These are phyloP conservation scores for Tardiomyces digboiensis DNA, from an alignment of 1,139 yeast genomes.

Conservation along the genomic window DNA sequence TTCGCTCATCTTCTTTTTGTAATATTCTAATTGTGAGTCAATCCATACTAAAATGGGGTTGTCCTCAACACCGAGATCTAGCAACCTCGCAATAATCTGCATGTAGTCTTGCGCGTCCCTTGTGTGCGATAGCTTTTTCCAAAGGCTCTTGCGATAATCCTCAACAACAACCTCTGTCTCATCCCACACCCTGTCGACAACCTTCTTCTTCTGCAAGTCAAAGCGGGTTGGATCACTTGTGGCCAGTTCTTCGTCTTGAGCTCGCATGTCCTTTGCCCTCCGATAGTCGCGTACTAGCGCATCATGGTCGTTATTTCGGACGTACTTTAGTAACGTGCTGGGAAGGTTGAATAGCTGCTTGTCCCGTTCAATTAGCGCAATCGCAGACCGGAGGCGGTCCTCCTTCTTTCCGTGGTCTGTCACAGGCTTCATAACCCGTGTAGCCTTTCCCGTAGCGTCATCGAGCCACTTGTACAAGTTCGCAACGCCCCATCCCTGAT, in stretches of 20 bases:
- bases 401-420: conserved; percentile 54
- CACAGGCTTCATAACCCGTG: conserved; percentile 68
- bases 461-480: conserved; percentile 22
- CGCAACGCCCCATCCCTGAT: conserved; percentile 26
- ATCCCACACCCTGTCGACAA: conserved; percentile 48
- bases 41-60: conserved; percentile 63
- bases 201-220: conserved; percentile 20
- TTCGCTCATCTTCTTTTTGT: conserved; percentile 31
- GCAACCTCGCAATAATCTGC: conserved; percentile 45
- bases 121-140: conserved; percentile 45
- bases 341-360: conserved; percentile 68
- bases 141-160: conserved; percentile 52
- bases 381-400: conserved; percentile 46
- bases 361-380: conserved; percentile 54
- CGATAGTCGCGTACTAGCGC: conserved; percentile 62
- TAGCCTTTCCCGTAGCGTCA: conserved; percentile 36
- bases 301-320: conserved; percentile 58
- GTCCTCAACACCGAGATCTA: conserved; percentile 49
- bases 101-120: conserved; percentile 38
- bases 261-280: conserved; percentile 37
- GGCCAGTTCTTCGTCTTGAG: conserved; percentile 13
- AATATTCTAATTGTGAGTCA: conserved; percentile 34
- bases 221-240: conserved; percentile 5
- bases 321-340: conserved; percentile 40
- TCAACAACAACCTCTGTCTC: conserved; percentile 59